These are phyloP conservation scores for Fusarium coffeatum DNA, from an alignment of 2,329 filamentous ascomycete genomes.

Conservation along the genomic window DNA sequence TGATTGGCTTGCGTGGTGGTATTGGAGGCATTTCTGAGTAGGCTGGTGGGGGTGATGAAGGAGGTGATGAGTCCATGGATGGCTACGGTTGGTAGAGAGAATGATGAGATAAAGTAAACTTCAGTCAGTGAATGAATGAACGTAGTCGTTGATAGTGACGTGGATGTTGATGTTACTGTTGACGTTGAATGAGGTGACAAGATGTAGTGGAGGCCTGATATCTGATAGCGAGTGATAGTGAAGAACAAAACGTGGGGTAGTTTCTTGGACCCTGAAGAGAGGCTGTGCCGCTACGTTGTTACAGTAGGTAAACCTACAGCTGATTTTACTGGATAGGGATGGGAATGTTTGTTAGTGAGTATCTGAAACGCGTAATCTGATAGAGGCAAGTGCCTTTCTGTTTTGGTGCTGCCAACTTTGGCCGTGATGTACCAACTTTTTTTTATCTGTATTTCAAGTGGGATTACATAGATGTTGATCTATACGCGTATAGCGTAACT, in stretches of 20 bases:
- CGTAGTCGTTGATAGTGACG: background rate
- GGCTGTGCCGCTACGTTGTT: slow-evolving; percentile 12
- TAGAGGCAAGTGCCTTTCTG: background rate
- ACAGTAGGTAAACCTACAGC: slow-evolving; percentile 9
- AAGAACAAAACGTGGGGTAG: slow-evolving; percentile 28
- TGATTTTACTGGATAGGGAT: background rate
- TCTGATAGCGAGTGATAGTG: background rate
- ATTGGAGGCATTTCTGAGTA: slow-evolving; percentile 30
- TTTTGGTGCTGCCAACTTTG: slow-evolving; percentile 15
- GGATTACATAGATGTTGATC: background rate
- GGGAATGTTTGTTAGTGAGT: background rate
- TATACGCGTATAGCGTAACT: background rate
- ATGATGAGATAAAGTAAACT: background rate
- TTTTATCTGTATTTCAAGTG: background rate
- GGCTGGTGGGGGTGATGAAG: slow-evolving; percentile 30
- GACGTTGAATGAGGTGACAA: slow-evolving; percentile 10
- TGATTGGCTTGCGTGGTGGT: slow-evolving; percentile 30
- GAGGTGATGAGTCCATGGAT: slow-evolving; percentile 11
- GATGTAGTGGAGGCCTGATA: background rate
- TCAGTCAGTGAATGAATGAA: background rate
- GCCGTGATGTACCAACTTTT: slow-evolving; percentile 2
- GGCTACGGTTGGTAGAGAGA: background rate
- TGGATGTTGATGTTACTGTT: background rate
- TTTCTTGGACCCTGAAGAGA: slow-evolving; percentile 10
- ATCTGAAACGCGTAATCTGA: slow-evolving; percentile 19